Percentiles rank a stretch among this genome's conserved stretches.
These are phyloP conservation scores for Malus sieversii DNA, from an alignment of 306 rosid genomes.

Conservation along the genomic window DNA sequence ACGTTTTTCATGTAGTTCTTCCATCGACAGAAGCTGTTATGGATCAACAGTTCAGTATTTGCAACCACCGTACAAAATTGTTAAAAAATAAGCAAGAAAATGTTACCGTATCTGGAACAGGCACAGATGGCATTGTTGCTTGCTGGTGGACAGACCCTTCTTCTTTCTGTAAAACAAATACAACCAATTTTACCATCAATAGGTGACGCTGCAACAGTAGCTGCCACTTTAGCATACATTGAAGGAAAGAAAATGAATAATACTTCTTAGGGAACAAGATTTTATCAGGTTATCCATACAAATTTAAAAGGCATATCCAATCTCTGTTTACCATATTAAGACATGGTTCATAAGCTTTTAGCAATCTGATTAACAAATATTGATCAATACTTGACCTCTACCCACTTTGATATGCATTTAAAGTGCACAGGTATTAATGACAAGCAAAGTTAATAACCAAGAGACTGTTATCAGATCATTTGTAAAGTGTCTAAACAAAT, in stretches of 20 bases:
- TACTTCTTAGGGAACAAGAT: neutral
- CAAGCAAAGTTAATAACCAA: neutral
- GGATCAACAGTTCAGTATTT: slow-evolving; percentile 4
- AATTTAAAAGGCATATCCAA: neutral
- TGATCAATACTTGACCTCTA: neutral
- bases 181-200: slow-evolving; percentile 14
- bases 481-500: slow-evolving; percentile 7
- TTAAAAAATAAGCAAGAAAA: neutral
- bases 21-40: slow-evolving; percentile 73
- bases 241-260: neutral
- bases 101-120: slow-evolving; percentile 62
- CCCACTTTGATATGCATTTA: neutral
- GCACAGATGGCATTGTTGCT: slow-evolving; percentile 57
- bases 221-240: neutral
- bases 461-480: neutral
- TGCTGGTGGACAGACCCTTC: slow-evolving; percentile 67
- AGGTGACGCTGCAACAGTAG: neutral
- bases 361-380: neutral
- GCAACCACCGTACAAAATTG: neutral
- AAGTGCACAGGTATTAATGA: neutral
- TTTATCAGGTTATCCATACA: neutral
- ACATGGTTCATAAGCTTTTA: neutral
- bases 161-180: slow-evolving; percentile 60
- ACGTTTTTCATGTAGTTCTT: slow-evolving; percentile 75
- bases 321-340: neutral